These are phyloP conservation scores for Camelina sativa DNA, from an alignment of 345 rosid genomes.

Conservation along the genomic window DNA sequence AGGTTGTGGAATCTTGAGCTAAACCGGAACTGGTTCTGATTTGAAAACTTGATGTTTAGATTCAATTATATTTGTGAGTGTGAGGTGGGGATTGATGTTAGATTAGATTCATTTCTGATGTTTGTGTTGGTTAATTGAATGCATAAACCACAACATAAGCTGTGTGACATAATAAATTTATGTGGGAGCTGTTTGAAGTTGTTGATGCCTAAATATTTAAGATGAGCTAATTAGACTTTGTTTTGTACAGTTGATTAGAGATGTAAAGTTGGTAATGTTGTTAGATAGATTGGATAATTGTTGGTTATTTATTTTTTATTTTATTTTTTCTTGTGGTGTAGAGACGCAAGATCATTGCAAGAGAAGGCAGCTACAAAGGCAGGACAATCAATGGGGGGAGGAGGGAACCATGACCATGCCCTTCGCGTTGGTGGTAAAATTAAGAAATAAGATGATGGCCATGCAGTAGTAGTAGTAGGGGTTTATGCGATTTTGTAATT, in stretches of 20 bases:
- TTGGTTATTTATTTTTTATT: not conserved
- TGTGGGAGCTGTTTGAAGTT: not conserved
- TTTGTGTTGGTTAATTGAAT: no score
- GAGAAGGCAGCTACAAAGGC: conserved; percentile 84
- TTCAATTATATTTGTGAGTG: no score
- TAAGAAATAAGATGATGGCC: conserved; percentile 38
- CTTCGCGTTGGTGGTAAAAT: conserved; percentile 42
- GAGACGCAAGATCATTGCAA: conserved; percentile 84
- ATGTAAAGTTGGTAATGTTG: not conserved
- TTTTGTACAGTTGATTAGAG: not conserved
- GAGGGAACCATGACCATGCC: conserved; percentile 47
- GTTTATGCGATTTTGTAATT: not conserved
- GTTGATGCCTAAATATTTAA: not conserved
- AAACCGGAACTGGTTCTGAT: not conserved
- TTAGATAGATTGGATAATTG: not conserved
- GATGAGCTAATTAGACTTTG: not conserved
- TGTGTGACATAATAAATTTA: no score
- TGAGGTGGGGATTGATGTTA: no score
- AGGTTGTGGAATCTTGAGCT: not conserved
- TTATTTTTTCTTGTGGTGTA: conserved; percentile 15
- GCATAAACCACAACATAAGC: no score
- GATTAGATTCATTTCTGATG: no score
- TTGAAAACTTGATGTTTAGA: no score
- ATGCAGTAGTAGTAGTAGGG: not conserved
- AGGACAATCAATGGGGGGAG: conserved; percentile 50